Base-by-base conservation (phyloP, 768 basidiomycete genomes). In the Termitomyces bulborhizus region DNA sequence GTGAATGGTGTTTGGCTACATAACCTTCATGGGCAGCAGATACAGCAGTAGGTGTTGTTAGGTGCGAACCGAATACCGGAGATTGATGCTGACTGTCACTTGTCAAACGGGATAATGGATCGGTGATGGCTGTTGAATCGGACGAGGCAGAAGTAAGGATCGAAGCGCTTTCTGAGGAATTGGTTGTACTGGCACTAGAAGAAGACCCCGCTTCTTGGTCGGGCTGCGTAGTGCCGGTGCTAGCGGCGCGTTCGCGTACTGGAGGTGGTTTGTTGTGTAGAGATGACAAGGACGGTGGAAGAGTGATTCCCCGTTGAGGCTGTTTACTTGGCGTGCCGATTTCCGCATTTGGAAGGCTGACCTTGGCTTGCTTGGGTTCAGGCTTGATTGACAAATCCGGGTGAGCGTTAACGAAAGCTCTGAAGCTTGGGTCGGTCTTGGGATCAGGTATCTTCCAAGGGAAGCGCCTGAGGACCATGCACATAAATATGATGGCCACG, bases 401-500 rank as follows among this genome's bases (percentile, higher is more conserved):
- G 69, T 99, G 95, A 34, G 93, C 89, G 61, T 88, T 80, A 60
- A 98, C 87, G 66, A 97, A 99, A 7, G 93, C 85, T 57, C 86
- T 83, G 77, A 93, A 99, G 66, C 86, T 90, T 54, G 89, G 82
- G 68, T 98, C 97, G 16, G 85, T 84, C 80, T 96, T 96, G 64
- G 85, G 77, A 67, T 99, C 97, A 11, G 97, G 96, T 54, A 98
- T 89, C 71, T 93, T 98, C 97, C 97, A 99, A 4, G 97, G 97
- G 77, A 99, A 99, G 50, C 97, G 83, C 51, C 96, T 82, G 34
- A 99, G 82, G 60, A 97, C 77, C 97, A 99, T 99, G 76, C 97
- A 99, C 78, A 98, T 84, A 77, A 99, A 98, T 65, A 99, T 99
- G 70, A 99, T 93, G 52, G 92, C 97, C 37, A 96, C 86, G 63